Conservation (phyloP, 805 yeast species). For the Debaryomyces maramus region DNA sequence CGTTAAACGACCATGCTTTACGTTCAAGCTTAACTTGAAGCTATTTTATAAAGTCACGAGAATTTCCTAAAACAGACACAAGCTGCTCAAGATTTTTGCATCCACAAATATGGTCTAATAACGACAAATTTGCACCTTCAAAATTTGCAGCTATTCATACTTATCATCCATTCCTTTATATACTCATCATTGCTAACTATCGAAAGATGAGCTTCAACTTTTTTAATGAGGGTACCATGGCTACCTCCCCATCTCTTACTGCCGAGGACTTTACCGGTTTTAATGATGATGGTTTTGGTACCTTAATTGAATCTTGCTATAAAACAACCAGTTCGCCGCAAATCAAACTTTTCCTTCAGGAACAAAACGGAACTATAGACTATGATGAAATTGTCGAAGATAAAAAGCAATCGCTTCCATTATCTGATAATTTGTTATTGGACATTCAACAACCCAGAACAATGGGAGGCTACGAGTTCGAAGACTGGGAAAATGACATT, state of each 20-base stretch:
- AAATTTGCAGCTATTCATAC: background rate
- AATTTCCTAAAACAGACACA: background rate
- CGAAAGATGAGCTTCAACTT: conserved; percentile 3
- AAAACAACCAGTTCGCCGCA: background rate
- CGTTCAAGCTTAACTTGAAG: no score
- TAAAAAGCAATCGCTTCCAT: no score
- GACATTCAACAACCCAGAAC: no score
- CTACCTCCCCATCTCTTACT: background rate
- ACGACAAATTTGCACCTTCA: no score
- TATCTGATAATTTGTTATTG: no score
- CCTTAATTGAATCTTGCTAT: conserved; percentile 3
- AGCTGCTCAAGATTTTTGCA: background rate
- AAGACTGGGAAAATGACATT: no score
- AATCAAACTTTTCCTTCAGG: background rate
- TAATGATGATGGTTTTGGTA: conserved; percentile 1
- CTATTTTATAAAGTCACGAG: background rate
- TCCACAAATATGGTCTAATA: background rate
- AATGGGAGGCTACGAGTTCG: no score
- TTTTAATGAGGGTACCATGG: conserved; percentile 1
- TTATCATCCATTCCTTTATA: background rate
- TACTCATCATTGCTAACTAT: background rate
- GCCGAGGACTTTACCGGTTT: conserved; percentile 1
- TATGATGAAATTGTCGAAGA: no score
- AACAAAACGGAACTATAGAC: background rate
- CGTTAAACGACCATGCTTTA: no score